Base-by-base conservation (phyloP, 2,329 filamentous ascomycete species). In the Triangularia verruculosa region DNA sequence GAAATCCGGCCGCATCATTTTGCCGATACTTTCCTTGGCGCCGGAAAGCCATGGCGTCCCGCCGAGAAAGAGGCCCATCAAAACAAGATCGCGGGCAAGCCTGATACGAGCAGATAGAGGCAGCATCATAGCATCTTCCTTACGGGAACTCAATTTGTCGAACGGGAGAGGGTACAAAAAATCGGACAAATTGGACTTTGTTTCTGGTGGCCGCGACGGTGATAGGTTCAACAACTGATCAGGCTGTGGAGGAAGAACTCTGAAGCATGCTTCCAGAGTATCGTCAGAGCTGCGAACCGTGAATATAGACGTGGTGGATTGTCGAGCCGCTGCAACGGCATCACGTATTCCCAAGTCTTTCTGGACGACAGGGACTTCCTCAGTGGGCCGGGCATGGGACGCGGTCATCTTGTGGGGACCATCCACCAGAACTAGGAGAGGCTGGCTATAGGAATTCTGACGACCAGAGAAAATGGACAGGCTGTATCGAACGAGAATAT, bases 1-100 rank as follows among this genome's bases (percentile, higher is more conserved):
- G n/a, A 13, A 27, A 7, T 54, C 20, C 3, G 3, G 22, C 20
- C 22, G 27, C 8, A 27, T 11, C 11, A 22, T 25, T 12, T 54
- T 22, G 25, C 52, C 17, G 9, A 22, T 27, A 3, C 13, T 5
- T 20, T 54, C 8, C 27, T n/a, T 54, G 13, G 22, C 22, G 17
- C 22, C 27, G 7, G 54, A 57, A 30, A 57, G 27, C 54, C 54
- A 32, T 57, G 54, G 54, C 20, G 54, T 57, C 17, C 25, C 54
- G 9, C n/a, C 24, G 11, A 57, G 17, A 27, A 28, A 57, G 24
- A 57, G 15, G 5, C 27, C n/a, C 24, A 17, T 32, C 8, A 17
- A 27, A 30, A 57, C 25, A 13, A 57, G 11, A 5, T 7, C 34
- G 54, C 27, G 52, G 20, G 22, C 52, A 25, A 54, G 52, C 4